phyloP scores from a whole-genome alignment of 179 eudicot genomes.

The Actinidia arguta region DNA sequence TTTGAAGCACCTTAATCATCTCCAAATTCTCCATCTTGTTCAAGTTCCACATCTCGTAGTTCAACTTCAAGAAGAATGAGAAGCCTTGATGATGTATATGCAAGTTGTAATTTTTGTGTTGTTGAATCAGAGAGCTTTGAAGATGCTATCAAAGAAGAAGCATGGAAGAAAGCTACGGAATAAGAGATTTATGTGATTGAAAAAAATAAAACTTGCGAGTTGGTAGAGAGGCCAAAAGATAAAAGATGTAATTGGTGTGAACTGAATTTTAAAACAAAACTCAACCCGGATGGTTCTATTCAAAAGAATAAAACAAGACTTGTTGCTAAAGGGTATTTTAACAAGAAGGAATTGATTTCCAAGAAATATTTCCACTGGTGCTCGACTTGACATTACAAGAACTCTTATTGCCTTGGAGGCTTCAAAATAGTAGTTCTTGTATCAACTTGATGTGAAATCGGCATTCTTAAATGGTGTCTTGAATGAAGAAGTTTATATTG shows the following conservation, averaged over 20 bases:
- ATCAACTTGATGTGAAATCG: not conserved
- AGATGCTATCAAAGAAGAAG: too few species aligned
- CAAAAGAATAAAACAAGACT: not conserved
- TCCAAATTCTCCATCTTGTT: too few species aligned
- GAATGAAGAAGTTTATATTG: not conserved
- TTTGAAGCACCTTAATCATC: too few species aligned
- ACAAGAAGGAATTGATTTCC: not conserved
- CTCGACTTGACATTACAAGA: not conserved
- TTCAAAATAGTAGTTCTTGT: not conserved
- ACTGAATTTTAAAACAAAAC: not conserved
- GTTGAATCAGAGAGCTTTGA: too few species aligned
- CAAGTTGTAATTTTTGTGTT: too few species aligned
- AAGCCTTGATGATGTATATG: too few species aligned
- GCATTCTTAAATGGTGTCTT: not conserved
- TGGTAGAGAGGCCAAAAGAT: not conserved
- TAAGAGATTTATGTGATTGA: not conserved
- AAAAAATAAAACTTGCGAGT: not conserved
- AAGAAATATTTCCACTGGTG: not conserved
- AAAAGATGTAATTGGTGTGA: not conserved
- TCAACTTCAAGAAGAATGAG: too few species aligned
- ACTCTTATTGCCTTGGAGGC: not conserved
- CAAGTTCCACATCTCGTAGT: too few species aligned
- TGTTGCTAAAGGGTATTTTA: not conserved
- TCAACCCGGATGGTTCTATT: not conserved
- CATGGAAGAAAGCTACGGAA: too few species aligned